Evolutionary conservation across 345 rosid genomes (phyloP).

Genomic region (Eucalyptus guilfoylei): DNA sequence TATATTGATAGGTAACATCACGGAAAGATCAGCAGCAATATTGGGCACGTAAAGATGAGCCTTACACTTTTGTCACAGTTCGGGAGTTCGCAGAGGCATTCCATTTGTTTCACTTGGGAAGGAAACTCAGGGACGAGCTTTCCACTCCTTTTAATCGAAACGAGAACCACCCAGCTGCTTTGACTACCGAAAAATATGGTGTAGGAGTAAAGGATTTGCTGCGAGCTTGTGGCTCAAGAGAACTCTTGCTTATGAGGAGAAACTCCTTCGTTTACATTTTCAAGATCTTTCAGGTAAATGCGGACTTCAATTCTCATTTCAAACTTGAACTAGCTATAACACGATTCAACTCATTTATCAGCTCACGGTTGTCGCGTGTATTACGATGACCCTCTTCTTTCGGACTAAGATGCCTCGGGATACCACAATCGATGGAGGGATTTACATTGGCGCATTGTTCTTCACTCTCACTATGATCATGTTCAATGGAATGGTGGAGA

Average conservation of each 20-base stretch:
- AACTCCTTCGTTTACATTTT: slow-evolving; percentile 39
- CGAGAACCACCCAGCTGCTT: slow-evolving; percentile 50
- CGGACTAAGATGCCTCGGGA: slow-evolving; percentile 19
- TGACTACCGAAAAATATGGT: slow-evolving; percentile 37
- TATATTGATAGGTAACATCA: slow-evolving; percentile 42
- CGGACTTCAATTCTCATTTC: neutral
- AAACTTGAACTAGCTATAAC: neutral
- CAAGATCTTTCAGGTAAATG: slow-evolving; percentile 33
- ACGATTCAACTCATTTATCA: neutral
- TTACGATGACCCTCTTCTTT: slow-evolving; percentile 22
- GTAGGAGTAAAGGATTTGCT: slow-evolving; percentile 32
- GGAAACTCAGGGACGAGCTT: slow-evolving; percentile 24
- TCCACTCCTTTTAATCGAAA: slow-evolving; percentile 26
- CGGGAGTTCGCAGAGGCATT: slow-evolving; percentile 49
- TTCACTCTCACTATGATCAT: neutral
- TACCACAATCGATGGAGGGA: slow-evolving; percentile 4
- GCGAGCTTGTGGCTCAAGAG: slow-evolving; percentile 42
- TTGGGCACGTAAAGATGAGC: slow-evolving; percentile 35
- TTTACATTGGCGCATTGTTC: slow-evolving; percentile 25
- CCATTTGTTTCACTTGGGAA: slow-evolving; percentile 22
- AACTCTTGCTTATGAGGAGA: slow-evolving; percentile 49
- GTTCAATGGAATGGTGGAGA: slow-evolving; percentile 22
- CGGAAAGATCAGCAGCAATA: slow-evolving; percentile 66
- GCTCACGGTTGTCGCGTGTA: slow-evolving; percentile 4
- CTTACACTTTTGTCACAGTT: slow-evolving; percentile 37